Percentiles rank a stretch among this genome's conserved stretches.
Conservation (phyloP, 805 yeast genomes). For the Phaffomyces opuntiae region DNA sequence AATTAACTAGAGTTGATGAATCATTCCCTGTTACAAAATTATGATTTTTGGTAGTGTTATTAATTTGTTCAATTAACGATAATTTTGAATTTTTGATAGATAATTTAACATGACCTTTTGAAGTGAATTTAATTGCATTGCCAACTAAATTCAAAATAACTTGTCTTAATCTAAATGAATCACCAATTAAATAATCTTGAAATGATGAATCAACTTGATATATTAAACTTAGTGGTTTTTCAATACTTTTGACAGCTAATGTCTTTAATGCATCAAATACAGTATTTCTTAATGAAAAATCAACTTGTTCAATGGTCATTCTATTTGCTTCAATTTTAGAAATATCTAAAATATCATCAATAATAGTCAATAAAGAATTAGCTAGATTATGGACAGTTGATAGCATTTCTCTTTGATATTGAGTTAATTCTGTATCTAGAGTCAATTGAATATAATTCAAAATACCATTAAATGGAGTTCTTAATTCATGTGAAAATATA, state of each 20-base stretch:
- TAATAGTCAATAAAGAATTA: conserved; percentile 75
- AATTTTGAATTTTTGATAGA: conserved; percentile 53
- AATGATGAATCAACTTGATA: conserved; percentile 80
- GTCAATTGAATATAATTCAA: conserved; percentile 90
- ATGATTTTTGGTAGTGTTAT: conserved; percentile 22
- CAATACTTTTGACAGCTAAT: conserved; percentile 83
- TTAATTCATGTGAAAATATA: conserved; percentile 79
- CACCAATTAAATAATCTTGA: conserved; percentile 83
- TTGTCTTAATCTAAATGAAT: conserved; percentile 80
- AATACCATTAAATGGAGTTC: conserved; percentile 90
- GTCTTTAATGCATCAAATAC: conserved; percentile 88
- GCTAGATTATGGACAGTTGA: conserved; percentile 85
- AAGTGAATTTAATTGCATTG: conserved; percentile 84
- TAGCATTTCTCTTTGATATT: conserved; percentile 86
- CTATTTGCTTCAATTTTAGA: conserved; percentile 90
- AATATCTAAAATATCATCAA: conserved; percentile 85
- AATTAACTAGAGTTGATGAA: conserved; percentile 28
- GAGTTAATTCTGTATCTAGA: conserved; percentile 80
- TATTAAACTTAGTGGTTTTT: conserved; percentile 70
- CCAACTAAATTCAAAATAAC: conserved; percentile 83
- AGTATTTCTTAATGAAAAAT: conserved; percentile 77
- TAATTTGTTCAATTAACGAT: conserved; percentile 18
- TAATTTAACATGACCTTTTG: conserved; percentile 71
- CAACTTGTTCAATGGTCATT: conserved; percentile 87
- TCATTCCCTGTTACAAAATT: conserved; percentile 22